These are phyloP conservation scores for Arthrinium puccinioides DNA, from an alignment of 2,329 filamentous ascomycete genomes.

Conservation along the genomic window DNA sequence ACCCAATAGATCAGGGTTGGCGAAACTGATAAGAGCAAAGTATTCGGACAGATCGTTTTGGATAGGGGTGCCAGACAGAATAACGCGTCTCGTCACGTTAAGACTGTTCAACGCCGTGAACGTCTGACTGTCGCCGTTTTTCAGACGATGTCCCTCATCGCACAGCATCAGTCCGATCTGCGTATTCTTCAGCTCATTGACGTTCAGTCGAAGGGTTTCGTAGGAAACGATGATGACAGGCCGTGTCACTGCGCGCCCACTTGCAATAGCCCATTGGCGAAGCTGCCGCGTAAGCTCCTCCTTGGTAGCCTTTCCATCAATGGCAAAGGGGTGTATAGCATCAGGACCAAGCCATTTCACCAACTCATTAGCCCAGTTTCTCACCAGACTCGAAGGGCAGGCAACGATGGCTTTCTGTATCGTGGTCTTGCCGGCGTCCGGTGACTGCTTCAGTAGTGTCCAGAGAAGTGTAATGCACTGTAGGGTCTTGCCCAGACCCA, in stretches of 20 bases:
- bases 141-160: constrained; percentile 92
- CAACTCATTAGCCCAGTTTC: constrained; percentile 97
- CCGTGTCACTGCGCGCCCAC: constrained; percentile 79
- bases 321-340: constrained; percentile 86
- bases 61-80: constrained; percentile 93
- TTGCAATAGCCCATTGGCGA: constrained; percentile 89
- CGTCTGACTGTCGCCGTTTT: constrained; percentile 94
- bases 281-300: constrained; percentile 86
- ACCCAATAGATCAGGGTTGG: constrained; percentile 86
- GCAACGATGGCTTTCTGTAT: constrained; percentile 97
- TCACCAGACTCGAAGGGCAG: constrained; percentile 90
- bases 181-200: constrained; percentile 81
- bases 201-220: constrained; percentile 86
- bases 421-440: constrained; percentile 85
- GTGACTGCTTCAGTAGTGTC: constrained; percentile 92
- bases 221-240: constrained; percentile 98
- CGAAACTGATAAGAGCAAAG: constrained; percentile 91
- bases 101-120: constrained; percentile 86
- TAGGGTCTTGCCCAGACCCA: constrained; percentile 94
- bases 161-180: constrained; percentile 90
- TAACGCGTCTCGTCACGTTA: constrained; percentile 86
- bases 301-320: constrained; percentile 94
- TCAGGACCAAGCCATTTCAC: constrained; percentile 93
- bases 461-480: constrained; percentile 97
- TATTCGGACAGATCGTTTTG: constrained; percentile 99